A percentile compares a stretch with the other conserved stretches of the same genome.
These are phyloP conservation scores for Pelargonium citronellum DNA, from an alignment of 441 rosid genomes.

Conservation along the genomic window DNA sequence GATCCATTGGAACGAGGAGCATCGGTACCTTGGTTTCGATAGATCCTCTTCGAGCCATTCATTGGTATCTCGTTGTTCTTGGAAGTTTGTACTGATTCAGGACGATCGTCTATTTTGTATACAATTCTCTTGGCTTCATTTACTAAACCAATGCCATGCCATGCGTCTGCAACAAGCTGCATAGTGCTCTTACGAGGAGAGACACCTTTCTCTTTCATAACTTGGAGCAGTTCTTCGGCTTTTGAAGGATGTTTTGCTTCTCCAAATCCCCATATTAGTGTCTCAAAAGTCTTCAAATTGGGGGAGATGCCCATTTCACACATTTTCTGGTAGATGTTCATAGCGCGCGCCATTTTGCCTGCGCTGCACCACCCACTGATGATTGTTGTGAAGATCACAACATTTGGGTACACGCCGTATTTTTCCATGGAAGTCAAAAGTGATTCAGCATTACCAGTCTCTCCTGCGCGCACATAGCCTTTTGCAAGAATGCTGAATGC, in stretches of 20 bases:
- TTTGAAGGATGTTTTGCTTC: conserved; percentile 83
- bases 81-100: conserved; percentile 7
- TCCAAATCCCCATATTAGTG: conserved; percentile 87
- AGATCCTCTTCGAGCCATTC: conserved; percentile 32
- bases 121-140: conserved; percentile 47
- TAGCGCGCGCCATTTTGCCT: conserved; percentile 73
- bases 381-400: conserved; percentile 75
- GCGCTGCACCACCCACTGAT: conserved; percentile 86
- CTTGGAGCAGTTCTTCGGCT: conserved; percentile 64
- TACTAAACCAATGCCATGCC: conserved; percentile 63
- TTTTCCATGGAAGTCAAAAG: conserved; percentile 52
- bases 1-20: conserved; percentile 33
- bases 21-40: conserved; percentile 21
- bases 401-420: conserved; percentile 59
- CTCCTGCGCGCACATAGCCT: conserved; percentile 75
- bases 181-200: conserved; percentile 47
- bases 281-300: conserved; percentile 75
- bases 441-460: conserved; percentile 65
- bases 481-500: conserved; percentile 82
- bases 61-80: conserved; percentile 25
- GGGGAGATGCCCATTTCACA: conserved; percentile 48
- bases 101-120: conserved; percentile 16
- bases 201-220: conserved; percentile 62
- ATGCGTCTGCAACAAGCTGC: conserved; percentile 67
- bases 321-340: conserved; percentile 58